Evolutionary conservation across 2,329 filamentous ascomycete species (phyloP).

Genomic region (Cryoendolithus antarcticus): DNA sequence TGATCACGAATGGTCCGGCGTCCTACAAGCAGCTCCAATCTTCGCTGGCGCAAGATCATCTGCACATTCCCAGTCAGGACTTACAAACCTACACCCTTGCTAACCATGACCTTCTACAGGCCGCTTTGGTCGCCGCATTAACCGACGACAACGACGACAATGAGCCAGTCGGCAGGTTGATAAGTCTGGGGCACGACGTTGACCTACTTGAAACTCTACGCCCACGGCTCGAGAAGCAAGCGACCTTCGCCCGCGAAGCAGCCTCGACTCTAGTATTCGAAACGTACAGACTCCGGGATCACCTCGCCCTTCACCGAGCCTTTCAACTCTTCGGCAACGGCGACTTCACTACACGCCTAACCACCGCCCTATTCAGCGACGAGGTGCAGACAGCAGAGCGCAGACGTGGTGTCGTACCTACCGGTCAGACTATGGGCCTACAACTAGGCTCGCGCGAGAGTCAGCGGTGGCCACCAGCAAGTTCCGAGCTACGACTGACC

Average conservation of each 20-base stretch:
- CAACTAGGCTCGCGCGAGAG: constrained; percentile 67
- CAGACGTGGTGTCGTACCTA: constrained; percentile 53
- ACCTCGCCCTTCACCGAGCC: constrained; percentile 61
- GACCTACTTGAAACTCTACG: constrained; percentile 7
- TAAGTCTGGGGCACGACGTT: background rate
- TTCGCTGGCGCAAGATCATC: no score
- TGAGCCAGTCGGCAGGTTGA: background rate
- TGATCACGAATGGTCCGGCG: no score
- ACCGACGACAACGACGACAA: background rate
- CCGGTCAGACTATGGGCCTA: constrained; percentile 65
- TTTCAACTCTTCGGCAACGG: constrained; percentile 82
- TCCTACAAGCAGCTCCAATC: no score
- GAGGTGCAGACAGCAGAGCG: constrained; percentile 70
- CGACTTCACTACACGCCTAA: constrained; percentile 66
- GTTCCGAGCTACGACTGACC: constrained; percentile 79
- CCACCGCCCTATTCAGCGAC: constrained; percentile 73
- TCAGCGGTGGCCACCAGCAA: constrained; percentile 70
- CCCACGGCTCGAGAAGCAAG: constrained; percentile 61
- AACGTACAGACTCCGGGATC: constrained; percentile 56
- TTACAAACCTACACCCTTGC: constrained; percentile 29
- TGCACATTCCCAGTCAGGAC: no score
- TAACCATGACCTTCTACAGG: background rate
- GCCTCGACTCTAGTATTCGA: constrained; percentile 67
- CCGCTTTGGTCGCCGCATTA: background rate
- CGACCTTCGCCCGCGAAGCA: constrained; percentile 62